Evolutionary conservation across 2,329 filamentous ascomycete species (phyloP).

Genomic region (Aspergillus bombycis): DNA sequence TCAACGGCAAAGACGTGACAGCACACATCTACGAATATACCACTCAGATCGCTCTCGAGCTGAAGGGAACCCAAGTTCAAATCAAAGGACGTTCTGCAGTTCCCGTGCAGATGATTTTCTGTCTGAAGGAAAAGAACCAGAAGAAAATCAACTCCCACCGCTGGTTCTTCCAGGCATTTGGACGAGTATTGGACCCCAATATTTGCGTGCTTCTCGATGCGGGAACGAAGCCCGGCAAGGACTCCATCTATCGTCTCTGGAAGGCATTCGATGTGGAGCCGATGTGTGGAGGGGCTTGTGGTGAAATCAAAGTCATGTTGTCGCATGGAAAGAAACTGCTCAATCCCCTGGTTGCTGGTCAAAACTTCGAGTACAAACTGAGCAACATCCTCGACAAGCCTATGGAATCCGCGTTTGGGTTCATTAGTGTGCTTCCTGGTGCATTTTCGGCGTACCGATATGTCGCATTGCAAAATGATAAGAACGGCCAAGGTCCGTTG

Average conservation of each 20-base stretch:
- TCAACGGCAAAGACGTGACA: constrained; percentile 94
- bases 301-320: constrained; percentile 99
- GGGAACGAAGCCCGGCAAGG: constrained; percentile 89
- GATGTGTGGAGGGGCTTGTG: constrained; percentile 95
- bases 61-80: constrained; percentile 87
- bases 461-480: constrained; percentile 93
- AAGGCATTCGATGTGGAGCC: constrained; percentile 97
- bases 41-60: constrained; percentile 68
- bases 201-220: constrained; percentile 96
- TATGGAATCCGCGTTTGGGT: constrained; percentile 94
- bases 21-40: constrained; percentile 90
- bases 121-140: constrained; percentile 98
- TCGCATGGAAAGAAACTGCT: constrained; percentile 81
- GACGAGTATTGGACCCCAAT: constrained; percentile 87
- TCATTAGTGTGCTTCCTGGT: constrained; percentile 94
- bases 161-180: constrained; percentile 99
- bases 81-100: constrained; percentile 80
- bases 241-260: constrained; percentile 97
- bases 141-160: constrained; percentile 99
- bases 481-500: constrained; percentile 86
- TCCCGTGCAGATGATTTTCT: constrained; percentile 96
- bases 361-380: constrained; percentile 99
- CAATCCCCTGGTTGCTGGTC: constrained; percentile 91
- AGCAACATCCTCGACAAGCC: constrained; percentile 99
- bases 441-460: constrained; percentile 98